Percentiles rank a stretch among this genome's conserved stretches.
These are phyloP conservation scores for Panicum hallii DNA, from an alignment of 202 grass and related monocot genomes.

Conservation along the genomic window DNA sequence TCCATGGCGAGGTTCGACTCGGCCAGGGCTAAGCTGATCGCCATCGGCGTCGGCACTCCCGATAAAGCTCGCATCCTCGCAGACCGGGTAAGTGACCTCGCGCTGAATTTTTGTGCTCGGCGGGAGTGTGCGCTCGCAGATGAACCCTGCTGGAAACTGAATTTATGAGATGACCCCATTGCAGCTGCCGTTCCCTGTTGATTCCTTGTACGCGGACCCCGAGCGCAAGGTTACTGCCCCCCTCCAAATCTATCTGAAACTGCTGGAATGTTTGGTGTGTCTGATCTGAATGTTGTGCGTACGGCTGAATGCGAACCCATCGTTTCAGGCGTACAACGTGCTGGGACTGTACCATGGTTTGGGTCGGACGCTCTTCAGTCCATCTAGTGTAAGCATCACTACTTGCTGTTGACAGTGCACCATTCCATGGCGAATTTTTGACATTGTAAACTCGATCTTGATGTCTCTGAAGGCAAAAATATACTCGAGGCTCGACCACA, in stretches of 20 bases:
- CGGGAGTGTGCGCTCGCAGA: background rate
- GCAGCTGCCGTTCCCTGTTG: slow-evolving; percentile 84
- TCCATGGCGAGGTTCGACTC: slow-evolving; percentile 70
- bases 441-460: background rate
- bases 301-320: background rate
- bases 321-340: slow-evolving; percentile 73
- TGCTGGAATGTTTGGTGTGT: background rate
- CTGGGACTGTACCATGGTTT: slow-evolving; percentile 82
- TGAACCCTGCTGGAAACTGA: background rate
- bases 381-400: slow-evolving; percentile 72
- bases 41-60: slow-evolving; percentile 79
- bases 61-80: slow-evolving; percentile 83
- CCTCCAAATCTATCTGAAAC: background rate
- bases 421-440: background rate
- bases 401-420: background rate
- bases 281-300: background rate
- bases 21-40: slow-evolving; percentile 67
- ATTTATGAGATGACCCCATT: background rate
- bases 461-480: slow-evolving; percentile 57
- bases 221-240: slow-evolving; percentile 68
- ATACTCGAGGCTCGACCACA: slow-evolving; percentile 77
- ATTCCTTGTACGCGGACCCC: slow-evolving; percentile 86
- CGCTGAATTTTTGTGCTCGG: background rate
- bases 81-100: slow-evolving; percentile 53
- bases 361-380: slow-evolving; percentile 71